phyloP scores from a whole-genome alignment of 2,329 filamentous ascomycete species.

The Trichophyton verrucosum region DNA sequence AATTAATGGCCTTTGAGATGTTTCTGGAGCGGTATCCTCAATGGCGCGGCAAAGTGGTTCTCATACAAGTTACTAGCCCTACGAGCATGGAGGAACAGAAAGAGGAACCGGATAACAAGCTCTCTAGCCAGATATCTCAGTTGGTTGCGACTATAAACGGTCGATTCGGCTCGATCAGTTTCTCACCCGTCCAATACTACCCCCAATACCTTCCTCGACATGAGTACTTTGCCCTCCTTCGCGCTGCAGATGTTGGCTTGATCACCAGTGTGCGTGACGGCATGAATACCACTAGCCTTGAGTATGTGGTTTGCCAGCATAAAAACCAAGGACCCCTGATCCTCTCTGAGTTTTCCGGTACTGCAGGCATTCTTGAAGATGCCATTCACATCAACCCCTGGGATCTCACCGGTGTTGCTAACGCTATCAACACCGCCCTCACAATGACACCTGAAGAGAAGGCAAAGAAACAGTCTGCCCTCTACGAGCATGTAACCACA shows the following conservation, averaged over 20 bases:
- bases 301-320: constrained; percentile 87
- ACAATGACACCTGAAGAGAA: constrained; percentile 59
- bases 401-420: constrained; percentile 74
- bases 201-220: constrained; percentile 80
- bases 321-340: constrained; percentile 79
- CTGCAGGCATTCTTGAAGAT: constrained; percentile 68
- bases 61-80: constrained; percentile 90
- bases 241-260: constrained; percentile 77
- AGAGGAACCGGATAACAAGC: constrained; percentile 65
- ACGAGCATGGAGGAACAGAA: constrained; percentile 67
- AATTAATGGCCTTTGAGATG: constrained; percentile 83
- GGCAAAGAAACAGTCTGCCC: constrained; percentile 54
- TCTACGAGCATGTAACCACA: constrained; percentile 73
- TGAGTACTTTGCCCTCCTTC: constrained; percentile 89
- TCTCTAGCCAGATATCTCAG: constrained; percentile 79
- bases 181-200: constrained; percentile 86
- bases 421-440: constrained; percentile 69
- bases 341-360: constrained; percentile 91
- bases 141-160: constrained; percentile 88
- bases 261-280: constrained; percentile 94
- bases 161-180: constrained; percentile 72
- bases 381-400: constrained; percentile 96
- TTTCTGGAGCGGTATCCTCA: constrained; percentile 85
- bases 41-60: constrained; percentile 81
- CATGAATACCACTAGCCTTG: constrained; percentile 94